These are phyloP conservation scores for Solanum hybrid DNA, from an alignment of 305 asterid species.

Conservation along the genomic window DNA sequence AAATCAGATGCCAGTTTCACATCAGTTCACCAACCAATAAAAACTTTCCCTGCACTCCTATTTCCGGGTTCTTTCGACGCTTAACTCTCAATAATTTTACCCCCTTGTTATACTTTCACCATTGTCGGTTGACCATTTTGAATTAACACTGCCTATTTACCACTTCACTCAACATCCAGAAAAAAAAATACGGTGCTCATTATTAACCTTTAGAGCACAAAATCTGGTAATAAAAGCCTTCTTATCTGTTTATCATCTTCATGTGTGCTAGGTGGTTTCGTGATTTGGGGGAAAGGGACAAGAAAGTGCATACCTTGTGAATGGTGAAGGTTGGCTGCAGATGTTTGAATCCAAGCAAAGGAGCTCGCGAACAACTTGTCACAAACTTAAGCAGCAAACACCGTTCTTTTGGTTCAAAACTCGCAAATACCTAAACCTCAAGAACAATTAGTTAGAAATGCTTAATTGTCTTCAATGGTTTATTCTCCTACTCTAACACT, in stretches of 20 bases:
- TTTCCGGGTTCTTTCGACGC: neutral
- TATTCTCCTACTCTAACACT: neutral
- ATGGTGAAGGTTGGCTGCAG: constrained; percentile 93
- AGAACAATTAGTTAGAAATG: neutral
- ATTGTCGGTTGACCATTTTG: neutral
- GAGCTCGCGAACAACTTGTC: constrained; percentile 96
- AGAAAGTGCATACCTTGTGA: constrained; percentile 56
- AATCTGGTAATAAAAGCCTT: neutral
- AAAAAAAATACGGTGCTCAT: neutral
- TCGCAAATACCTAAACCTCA: constrained; percentile 55
- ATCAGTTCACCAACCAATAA: neutral
- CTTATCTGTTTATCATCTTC: neutral
- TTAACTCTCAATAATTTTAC: neutral
- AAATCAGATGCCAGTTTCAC: neutral
- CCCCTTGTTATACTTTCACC: neutral
- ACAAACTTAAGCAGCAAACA: constrained; percentile 96
- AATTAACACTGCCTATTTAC: neutral
- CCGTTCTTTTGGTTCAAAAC: constrained; percentile 75
- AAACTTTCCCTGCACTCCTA: neutral
- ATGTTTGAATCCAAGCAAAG: constrained; percentile 88
- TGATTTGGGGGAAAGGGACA: neutral
- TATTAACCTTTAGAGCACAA: neutral
- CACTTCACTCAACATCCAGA: neutral
- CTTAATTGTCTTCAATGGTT: neutral
- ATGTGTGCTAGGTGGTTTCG: neutral